These are phyloP conservation scores for Jacaranda mimosifolia DNA, from an alignment of 257 asterid genomes.

Conservation along the genomic window DNA sequence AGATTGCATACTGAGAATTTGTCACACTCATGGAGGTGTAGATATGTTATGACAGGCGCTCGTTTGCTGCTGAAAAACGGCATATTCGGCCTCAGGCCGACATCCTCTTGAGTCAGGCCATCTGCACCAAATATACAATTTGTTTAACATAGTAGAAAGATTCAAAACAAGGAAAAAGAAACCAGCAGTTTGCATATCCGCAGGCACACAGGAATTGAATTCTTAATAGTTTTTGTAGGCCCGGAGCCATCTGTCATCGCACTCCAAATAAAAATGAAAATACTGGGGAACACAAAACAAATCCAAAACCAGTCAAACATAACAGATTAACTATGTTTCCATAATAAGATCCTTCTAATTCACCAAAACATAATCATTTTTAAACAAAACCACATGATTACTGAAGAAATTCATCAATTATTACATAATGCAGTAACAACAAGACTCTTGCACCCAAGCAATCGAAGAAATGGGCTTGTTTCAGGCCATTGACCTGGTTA, in stretches of 20 bases:
- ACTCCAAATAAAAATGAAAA: neutral
- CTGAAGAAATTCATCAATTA: no score
- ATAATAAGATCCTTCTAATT: neutral
- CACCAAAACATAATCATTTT: conserved; percentile 10
- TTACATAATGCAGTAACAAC: no score
- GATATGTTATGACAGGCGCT: conserved; percentile 69
- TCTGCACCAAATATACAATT: conserved; percentile 50
- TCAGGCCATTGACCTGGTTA: no score
- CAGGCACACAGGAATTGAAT: neutral
- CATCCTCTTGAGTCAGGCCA: conserved; percentile 64
- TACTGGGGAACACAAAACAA: no score
- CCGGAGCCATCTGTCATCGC: neutral
- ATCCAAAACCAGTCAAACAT: no score
- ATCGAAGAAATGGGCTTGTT: no score
- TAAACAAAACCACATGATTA: no score
- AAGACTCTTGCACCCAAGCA: no score
- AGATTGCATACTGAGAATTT: conserved; percentile 72
- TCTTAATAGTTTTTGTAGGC: neutral
- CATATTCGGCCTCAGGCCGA: conserved; percentile 63
- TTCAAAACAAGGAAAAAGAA: neutral
- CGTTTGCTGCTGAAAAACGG: conserved; percentile 60
- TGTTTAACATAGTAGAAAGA: conserved; percentile 1
- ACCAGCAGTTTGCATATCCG: neutral
- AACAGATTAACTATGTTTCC: neutral
- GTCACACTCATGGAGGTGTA: conserved; percentile 69